Evolutionary conservation across 2,329 filamentous ascomycete genomes (phyloP).

Genomic region (Penicillium freii): DNA sequence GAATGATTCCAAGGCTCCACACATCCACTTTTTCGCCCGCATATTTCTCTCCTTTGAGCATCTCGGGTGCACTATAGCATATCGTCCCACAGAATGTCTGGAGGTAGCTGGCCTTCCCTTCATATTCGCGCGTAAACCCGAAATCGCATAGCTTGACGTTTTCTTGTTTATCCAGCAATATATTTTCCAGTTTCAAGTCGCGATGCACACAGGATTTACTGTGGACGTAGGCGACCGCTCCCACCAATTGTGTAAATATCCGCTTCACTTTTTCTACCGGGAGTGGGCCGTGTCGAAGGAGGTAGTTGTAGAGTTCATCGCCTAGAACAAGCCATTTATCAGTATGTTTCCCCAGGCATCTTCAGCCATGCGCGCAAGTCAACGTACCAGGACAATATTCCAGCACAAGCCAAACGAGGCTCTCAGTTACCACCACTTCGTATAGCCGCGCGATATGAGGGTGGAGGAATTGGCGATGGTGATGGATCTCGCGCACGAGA

Average conservation of each 20-base stretch:
- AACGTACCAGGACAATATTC: conserved; percentile 86
- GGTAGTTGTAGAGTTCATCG: conserved; percentile 95
- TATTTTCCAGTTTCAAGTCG: conserved; percentile 94
- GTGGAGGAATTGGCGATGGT: conserved; percentile 95
- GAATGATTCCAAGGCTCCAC: conserved; percentile 93
- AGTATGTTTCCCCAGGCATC: not conserved
- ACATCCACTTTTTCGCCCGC: conserved; percentile 97
- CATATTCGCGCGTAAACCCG: conserved; percentile 95
- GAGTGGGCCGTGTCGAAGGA: conserved; percentile 81
- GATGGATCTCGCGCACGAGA: conserved; percentile 94
- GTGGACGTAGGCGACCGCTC: conserved; percentile 93
- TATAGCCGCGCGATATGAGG: conserved; percentile 95
- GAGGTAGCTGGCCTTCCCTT: conserved; percentile 88
- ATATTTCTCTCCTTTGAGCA: conserved; percentile 98
- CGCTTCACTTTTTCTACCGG: conserved; percentile 84
- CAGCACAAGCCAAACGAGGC: conserved; percentile 89
- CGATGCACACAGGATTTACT: conserved; percentile 93
- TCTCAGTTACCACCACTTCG: conserved; percentile 96
- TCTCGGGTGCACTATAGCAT: conserved; percentile 96
- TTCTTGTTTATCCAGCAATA: conserved; percentile 91
- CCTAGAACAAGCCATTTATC: conserved; percentile 51
- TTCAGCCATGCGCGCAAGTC: not conserved
- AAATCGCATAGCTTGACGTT: conserved; percentile 98
- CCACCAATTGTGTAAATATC: conserved; percentile 93
- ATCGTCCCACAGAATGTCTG: conserved; percentile 98